phyloP scores from a whole-genome alignment of 345 rosid genomes.

The Sisymbrium altissimum region DNA sequence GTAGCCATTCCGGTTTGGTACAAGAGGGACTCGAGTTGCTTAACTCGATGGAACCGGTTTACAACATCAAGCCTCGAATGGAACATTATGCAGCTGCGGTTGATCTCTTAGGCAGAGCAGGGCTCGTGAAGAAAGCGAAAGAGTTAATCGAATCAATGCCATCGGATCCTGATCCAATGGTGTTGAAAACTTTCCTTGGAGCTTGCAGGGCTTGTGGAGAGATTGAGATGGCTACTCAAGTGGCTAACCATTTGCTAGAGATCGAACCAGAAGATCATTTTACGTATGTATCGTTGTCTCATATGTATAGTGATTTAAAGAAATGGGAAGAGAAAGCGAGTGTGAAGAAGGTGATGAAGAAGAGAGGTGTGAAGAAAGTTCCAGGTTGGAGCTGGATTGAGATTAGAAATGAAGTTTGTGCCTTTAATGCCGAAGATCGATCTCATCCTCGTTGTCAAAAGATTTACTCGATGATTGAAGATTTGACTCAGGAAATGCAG shows the following conservation, averaged over 20 bases:
- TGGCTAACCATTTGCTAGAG: slow-evolving; percentile 54
- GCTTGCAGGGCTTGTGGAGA: slow-evolving; percentile 69
- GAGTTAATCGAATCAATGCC: slow-evolving; percentile 65
- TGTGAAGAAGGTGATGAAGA: slow-evolving; percentile 65
- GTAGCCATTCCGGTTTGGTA: slow-evolving; percentile 68
- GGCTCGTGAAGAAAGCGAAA: slow-evolving; percentile 48
- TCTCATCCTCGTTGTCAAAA: slow-evolving; percentile 46
- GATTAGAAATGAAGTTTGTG: slow-evolving; percentile 49
- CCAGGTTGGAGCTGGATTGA: slow-evolving; percentile 92
- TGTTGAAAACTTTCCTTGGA: slow-evolving; percentile 69
- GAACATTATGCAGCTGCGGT: slow-evolving; percentile 80
- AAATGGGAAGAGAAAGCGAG: slow-evolving; percentile 65
- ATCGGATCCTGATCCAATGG: slow-evolving; percentile 58
- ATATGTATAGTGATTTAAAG: slow-evolving; percentile 59
- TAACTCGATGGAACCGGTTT: slow-evolving; percentile 51
- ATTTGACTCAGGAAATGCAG: slow-evolving; percentile 50
- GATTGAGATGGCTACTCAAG: slow-evolving; percentile 59
- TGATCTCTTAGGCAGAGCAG: slow-evolving; percentile 77
- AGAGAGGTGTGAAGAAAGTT: slow-evolving; percentile 68
- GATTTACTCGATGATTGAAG: slow-evolving; percentile 45
- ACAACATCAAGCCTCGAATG: slow-evolving; percentile 56
- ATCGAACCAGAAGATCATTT: slow-evolving; percentile 73
- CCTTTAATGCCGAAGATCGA: slow-evolving; percentile 65
- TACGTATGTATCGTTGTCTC: slow-evolving; percentile 57
- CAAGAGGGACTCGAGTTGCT: slow-evolving; percentile 56